Conservation (phyloP, 495 filamentous ascomycete genomes). For the Aspergillus avenaceus region DNA sequence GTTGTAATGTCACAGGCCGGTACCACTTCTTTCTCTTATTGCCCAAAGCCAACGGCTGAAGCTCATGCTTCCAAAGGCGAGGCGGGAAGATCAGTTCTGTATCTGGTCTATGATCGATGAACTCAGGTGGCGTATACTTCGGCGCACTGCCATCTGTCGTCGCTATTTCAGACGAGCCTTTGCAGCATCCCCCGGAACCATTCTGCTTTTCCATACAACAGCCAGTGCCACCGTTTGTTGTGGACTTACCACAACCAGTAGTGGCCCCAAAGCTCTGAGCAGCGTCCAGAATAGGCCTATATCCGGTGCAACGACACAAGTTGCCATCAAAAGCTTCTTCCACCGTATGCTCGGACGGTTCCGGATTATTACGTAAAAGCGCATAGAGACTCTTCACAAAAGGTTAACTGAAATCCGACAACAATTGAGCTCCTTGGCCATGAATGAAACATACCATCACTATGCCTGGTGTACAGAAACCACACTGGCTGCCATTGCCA, state of each 20-base stretch:
- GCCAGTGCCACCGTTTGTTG: conserved; percentile 45
- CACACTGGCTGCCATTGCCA: conserved; percentile 63
- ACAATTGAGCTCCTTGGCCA: background rate
- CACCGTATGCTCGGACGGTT: conserved; percentile 64
- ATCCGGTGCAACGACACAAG: conserved; percentile 92
- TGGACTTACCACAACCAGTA: conserved; percentile 39
- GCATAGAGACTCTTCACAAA: conserved; percentile 67
- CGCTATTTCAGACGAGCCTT: conserved; percentile 17
- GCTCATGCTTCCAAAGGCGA: conserved; percentile 72
- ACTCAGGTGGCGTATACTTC: conserved; percentile 44
- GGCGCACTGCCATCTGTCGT: conserved; percentile 2
- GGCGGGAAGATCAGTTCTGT: conserved; percentile 96
- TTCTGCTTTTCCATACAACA: conserved; percentile 51
- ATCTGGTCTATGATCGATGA: conserved; percentile 89
- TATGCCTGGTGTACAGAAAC: conserved; percentile 95
- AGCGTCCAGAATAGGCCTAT: conserved; percentile 89
- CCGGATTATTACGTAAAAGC: conserved; percentile 44
- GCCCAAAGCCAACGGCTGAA: conserved; percentile 79
- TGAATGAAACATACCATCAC: conserved; percentile 76
- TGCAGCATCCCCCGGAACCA: conserved; percentile 38
- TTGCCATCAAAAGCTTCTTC: conserved; percentile 81
- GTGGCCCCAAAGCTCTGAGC: conserved; percentile 55
- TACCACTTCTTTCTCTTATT: conserved; percentile 96
- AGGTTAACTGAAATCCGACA: conserved; percentile 24
- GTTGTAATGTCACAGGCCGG: conserved; percentile 78